Conservation (phyloP, 2,329 filamentous ascomycete species). For the Diaporthe amygdali region DNA sequence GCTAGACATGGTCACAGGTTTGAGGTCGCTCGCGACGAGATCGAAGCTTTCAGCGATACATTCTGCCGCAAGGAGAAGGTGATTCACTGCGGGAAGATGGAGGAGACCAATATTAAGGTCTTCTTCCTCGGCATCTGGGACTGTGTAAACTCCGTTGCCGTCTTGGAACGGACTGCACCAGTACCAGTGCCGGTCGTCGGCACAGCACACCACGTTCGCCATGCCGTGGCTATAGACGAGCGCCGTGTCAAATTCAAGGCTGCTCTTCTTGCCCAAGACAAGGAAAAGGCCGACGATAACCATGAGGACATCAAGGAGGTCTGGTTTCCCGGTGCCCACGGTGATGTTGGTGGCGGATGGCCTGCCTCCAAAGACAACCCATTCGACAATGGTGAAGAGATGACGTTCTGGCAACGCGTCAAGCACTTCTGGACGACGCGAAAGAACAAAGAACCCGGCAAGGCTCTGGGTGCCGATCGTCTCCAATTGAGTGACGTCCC, state of each 20-base stretch:
- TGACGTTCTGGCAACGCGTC: constrained; percentile 40
- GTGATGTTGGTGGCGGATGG: constrained; percentile 61
- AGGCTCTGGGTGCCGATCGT: constrained; percentile 37
- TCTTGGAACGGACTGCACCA: constrained; percentile 44
- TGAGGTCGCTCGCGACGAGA: constrained; percentile 37
- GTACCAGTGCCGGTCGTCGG: constrained; percentile 43
- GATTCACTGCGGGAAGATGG: constrained; percentile 16
- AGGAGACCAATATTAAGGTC: constrained; percentile 47
- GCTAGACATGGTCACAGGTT: background rate
- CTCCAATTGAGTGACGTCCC: constrained; percentile 56
- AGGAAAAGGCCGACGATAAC: constrained; percentile 28
- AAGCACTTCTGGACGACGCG: constrained; percentile 42
- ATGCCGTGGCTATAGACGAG: constrained; percentile 60
- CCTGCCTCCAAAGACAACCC: constrained; percentile 29
- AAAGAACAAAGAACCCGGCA: constrained; percentile 33
- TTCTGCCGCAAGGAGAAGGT: constrained; percentile 47
- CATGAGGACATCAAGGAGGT: constrained; percentile 46
- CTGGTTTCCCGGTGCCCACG: constrained; percentile 61
- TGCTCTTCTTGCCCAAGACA: constrained; percentile 50
- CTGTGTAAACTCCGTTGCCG: constrained; percentile 56
- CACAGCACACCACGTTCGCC: constrained; percentile 52
- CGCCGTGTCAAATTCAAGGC: constrained; percentile 61
- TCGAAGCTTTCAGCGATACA: constrained; percentile 51
- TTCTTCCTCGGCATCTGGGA: constrained; percentile 63
- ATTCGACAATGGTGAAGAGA: constrained; percentile 31